Base-by-base conservation (phyloP, 2,329 filamentous ascomycete species). In the Penicillium psychrosexuale region DNA sequence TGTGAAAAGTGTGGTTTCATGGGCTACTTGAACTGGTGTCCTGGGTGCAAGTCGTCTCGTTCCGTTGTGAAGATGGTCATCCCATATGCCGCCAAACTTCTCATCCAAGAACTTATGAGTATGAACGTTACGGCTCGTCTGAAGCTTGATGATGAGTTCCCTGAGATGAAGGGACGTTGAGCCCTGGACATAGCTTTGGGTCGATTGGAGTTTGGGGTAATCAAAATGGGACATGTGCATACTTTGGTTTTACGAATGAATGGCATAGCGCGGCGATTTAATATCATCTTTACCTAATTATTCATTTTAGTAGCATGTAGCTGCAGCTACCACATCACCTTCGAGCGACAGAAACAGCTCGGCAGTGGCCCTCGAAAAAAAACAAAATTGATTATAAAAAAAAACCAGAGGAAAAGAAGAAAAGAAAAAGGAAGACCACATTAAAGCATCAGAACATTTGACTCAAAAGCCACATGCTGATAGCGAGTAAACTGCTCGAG, bases 91-190 rank as follows among this genome's bases (percentile, higher is more conserved):
- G 94, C 94, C 0, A 97, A 99, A 81, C 77, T 99, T 69, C 78
- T 99, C 53, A 90, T 97, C 46, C 94, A 99, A 78, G 94, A 99
- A 77, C 76, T 99, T 67, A 87, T 96, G 69, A 96, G 91, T 73
- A 99, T 99, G 94, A 99, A 99, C 73, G 91, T 99, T n/a, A 89
- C 92, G 59, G 93, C 96, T 56, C 82, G 89, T 55, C 79, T 99
- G 75, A 90, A 93, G 78, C 77, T 99, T 62, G 91, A 91, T 67
- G 94, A 99, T 70, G 91, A 97, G 76, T 99, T 99, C 73, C 91
- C 91, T 5, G 73, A 76, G 54, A 68, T 65, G 37, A 72, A 69
- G 61, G 74, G 73, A 28, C 66, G 66, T 47, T 75, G 65, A 47
- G 24, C 27, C 27, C 33, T 19, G 28, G 24, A 42, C 12, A 39